Evolutionary conservation across 225 moss, liverwort and hornwort species (phyloP), one percentile per base, ranked within the genome.

Genomic region (Lunularia cruciata): DNA sequence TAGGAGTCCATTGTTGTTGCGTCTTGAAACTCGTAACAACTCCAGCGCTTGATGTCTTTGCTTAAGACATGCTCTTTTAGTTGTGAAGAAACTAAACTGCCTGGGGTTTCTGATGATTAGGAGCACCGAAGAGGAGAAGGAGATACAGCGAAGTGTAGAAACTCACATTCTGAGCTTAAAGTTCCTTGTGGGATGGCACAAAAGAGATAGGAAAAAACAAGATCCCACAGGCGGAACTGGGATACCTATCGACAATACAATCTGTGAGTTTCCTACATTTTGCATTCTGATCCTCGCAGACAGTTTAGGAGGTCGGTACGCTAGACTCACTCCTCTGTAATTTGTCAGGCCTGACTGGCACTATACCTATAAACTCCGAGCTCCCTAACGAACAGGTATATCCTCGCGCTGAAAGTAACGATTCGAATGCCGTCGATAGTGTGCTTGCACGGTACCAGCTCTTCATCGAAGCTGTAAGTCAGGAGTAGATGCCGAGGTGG

Each of bases 141-240:
- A 73, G 26, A 30, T 73, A 27, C 72, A 72, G 49, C 72, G 38
- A 68, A 74, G 52, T 43, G 74, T 71, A 22, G 74, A 71, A 70
- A 70, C 64, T 36, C 74, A 79, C 37, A 30, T 71, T 0, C 35
- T 79, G 45, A 74, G 70, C 37, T 42, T 79, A 22, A 79, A 71
- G 65, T 79, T 79, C 52, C 69, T 79, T 34, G 65, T 79, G 43
- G 74, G 79, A 71, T 79, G 79, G 79, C 74, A 74, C 11, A 60
- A 70, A 23, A n/a, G n/a, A n/a, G n/a, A n/a, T n/a, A 52, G 60
- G 23, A 74, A 67, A 39, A 79, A 74, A 67, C 11, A 47, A 32
- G 31, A 31, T 55, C 8, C 25, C 15, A 28, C 39, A 12, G 25
- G 12, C 6, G 13, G 12, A 12, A 13, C 49, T 35, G 74, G 60